phyloP scores from a whole-genome alignment of 352 stramenopile species.

The Phytophthora nicotianae region DNA sequence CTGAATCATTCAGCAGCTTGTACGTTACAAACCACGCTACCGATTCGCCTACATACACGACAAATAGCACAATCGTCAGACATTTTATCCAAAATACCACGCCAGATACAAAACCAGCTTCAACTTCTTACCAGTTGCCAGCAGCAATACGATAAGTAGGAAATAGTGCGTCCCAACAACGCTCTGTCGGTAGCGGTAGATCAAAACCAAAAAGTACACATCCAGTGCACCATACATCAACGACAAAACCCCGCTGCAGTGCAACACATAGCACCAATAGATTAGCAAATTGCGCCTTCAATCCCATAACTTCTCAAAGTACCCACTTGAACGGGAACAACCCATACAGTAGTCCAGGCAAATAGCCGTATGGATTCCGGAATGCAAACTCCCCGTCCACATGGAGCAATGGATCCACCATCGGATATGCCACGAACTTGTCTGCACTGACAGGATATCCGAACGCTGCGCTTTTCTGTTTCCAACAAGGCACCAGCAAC shows the following conservation, averaged over 20 bases:
- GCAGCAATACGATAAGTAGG: slow-evolving; percentile 74
- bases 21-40: slow-evolving; percentile 83
- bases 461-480: slow-evolving; percentile 81
- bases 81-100: background rate
- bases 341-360: slow-evolving; percentile 79
- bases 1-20: slow-evolving; percentile 71
- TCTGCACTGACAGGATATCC: slow-evolving; percentile 79
- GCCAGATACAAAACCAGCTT: background rate
- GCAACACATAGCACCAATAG: slow-evolving; percentile 16
- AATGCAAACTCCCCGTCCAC: slow-evolving; percentile 74
- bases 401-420: slow-evolving; percentile 70
- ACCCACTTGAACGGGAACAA: slow-evolving; percentile 87
- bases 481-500: slow-evolving; percentile 78
- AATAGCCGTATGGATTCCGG: slow-evolving; percentile 82
- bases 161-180: slow-evolving; percentile 87
- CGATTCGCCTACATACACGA: slow-evolving; percentile 52
- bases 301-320: slow-evolving; percentile 3
- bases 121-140: slow-evolving; percentile 60
- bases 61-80: background rate
- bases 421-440: slow-evolving; percentile 72
- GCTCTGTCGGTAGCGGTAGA: slow-evolving; percentile 71
- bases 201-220: slow-evolving; percentile 69
- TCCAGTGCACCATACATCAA: slow-evolving; percentile 76
- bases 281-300: slow-evolving; percentile 6
- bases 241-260: slow-evolving; percentile 63